Conservation (phyloP, 306 rosid genomes). For the Cucurbita argyrosperma region DNA sequence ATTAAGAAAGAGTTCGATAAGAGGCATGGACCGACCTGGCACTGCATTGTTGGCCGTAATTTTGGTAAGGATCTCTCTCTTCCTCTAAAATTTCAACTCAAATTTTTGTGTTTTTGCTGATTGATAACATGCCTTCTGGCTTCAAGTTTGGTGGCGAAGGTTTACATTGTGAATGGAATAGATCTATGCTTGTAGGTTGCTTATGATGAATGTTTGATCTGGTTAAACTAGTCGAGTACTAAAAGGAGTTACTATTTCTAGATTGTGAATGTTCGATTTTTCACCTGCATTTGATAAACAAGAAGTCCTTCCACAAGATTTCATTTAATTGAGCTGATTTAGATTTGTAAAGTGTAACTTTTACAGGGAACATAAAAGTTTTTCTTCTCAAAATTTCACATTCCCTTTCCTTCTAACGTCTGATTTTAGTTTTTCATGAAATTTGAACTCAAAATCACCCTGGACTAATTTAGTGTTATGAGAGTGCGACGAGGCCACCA, state of each 20-base stretch:
- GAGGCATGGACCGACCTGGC: conserved; percentile 93
- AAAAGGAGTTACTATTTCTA: not conserved
- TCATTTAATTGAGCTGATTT: not conserved
- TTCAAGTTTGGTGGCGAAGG: not conserved
- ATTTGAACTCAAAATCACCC: not conserved
- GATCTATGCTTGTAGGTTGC: not conserved
- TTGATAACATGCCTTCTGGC: not conserved
- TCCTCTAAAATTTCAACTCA: not conserved
- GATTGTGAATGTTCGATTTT: not conserved
- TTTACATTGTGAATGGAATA: not conserved
- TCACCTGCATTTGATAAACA: not conserved
- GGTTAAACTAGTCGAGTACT: not conserved
- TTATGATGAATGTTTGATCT: not conserved
- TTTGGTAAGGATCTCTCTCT: conserved; percentile 39
- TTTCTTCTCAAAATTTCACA: not conserved
- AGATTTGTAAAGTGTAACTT: not conserved
- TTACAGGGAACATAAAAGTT: not conserved
- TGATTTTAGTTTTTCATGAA: not conserved
- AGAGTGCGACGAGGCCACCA: not conserved
- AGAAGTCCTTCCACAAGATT: not conserved
- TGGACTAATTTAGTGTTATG: not conserved
- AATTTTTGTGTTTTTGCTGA: not conserved
- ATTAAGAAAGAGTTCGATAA: conserved; percentile 90
- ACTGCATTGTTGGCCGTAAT: conserved; percentile 94
- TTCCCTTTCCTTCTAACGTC: not conserved